Evolutionary conservation across 805 yeast genomes (phyloP), one percentile per base, ranked within the genome.

Genomic region (Wickerhamomyces strasburgensis): DNA sequence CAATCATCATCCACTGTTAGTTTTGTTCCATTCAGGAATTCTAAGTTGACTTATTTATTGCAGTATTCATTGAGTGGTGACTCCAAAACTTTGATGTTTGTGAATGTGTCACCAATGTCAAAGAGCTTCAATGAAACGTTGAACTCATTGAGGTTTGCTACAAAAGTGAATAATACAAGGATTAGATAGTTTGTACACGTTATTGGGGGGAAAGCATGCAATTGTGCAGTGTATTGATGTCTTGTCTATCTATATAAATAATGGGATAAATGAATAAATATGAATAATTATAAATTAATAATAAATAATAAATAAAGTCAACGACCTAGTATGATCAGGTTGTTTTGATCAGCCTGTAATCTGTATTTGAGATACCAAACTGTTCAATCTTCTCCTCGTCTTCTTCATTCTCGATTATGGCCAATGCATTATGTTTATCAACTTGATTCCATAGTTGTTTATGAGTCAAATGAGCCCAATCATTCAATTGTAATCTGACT

Each of bases 1-100:
- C 57, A 61, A 31, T 8, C 25, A n/a, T n/a, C n/a, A n/a, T n/a
- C n/a, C n/a, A n/a, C n/a, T n/a, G n/a, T n/a, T n/a, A n/a, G n/a
- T 11, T 98, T 93, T 57, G 75, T 93, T 14, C 98, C 98, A 0
- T 93, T 87, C 62, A 68, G 98, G 54, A 97, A 93, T 60, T 87
- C 96, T 7, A 93, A 93, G 56, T 72, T 90, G 53, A 90, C 98
- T 0, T 85, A 85, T 54, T 64, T 89, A 11, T 65, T 90, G 40
- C 93, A 88, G 51, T 78, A 84, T 53, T 87, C 96, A 13, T 66
- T 90, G 18, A 78, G 83, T 6, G 96, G 96, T 0, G 73, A 76
- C 38, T 84, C 96, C 3, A 93, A 90, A 59, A 87, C 96, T 0
- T 66, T 90, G 41, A 88, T 90, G 96, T 83, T 90, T 68, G 96